Conservation (phyloP, 441 rosid species). For the Hura crepitans region DNA sequence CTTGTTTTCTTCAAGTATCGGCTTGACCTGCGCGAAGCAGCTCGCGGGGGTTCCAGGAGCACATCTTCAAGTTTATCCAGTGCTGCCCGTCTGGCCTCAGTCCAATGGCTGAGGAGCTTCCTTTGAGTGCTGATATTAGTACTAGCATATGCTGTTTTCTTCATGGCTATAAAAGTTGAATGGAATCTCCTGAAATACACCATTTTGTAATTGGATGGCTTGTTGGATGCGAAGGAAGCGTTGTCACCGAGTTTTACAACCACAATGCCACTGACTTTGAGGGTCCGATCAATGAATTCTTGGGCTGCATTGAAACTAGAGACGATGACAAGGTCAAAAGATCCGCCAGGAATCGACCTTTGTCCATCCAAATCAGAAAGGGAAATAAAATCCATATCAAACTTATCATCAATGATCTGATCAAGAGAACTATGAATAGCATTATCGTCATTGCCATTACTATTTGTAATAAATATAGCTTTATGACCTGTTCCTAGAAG, state of each 20-base stretch:
- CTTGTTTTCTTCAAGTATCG: constrained; percentile 50
- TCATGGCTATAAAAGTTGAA: constrained; percentile 39
- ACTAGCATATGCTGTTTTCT: constrained; percentile 32
- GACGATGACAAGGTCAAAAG: constrained; percentile 45
- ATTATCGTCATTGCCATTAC: constrained; percentile 20
- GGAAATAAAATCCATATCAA: constrained; percentile 39
- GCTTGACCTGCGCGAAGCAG: constrained; percentile 56
- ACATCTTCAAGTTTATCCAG: constrained; percentile 63
- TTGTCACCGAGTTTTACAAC: constrained; percentile 34
- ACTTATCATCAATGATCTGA: constrained; percentile 26
- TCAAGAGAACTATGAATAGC: constrained; percentile 25
- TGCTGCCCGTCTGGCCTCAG: constrained; percentile 49
- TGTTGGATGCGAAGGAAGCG: constrained; percentile 31
- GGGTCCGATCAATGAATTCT: constrained; percentile 49
- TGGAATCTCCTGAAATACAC: constrained; percentile 45
- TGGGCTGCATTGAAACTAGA: constrained; percentile 25
- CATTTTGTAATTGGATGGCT: constrained; percentile 44
- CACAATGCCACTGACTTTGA: constrained; percentile 52
- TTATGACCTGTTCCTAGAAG: constrained; percentile 37
- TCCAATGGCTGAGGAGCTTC: constrained; percentile 31
- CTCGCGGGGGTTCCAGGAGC: constrained; percentile 73
- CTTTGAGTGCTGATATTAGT: constrained; percentile 22
- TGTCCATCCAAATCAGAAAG: constrained; percentile 37
- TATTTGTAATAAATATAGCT: constrained; percentile 36
- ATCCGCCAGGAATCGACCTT: constrained; percentile 30